Evolutionary conservation across 768 basidiomycete species (phyloP).

Genomic region (Kwoniella mangroviensis): DNA sequence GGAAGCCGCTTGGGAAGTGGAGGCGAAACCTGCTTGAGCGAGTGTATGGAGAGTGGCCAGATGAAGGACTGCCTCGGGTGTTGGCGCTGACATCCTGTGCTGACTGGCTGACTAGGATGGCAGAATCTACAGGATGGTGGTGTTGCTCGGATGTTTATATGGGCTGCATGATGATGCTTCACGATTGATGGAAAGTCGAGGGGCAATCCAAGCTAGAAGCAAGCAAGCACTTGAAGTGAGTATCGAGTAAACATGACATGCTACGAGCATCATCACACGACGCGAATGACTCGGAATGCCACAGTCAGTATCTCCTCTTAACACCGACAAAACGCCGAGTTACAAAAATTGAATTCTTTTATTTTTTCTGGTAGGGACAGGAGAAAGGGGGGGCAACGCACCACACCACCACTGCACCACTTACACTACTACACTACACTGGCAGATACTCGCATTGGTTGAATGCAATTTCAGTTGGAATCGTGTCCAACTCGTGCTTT

Average conservation of each 20-base stretch:
- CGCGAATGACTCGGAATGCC: conserved; percentile 3
- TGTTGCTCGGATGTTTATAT: too few species aligned
- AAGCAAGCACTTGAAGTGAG: not conserved
- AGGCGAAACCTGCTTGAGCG: conserved; percentile 46
- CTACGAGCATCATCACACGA: conserved; percentile 2
- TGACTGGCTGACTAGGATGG: not conserved
- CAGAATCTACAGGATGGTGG: too few species aligned
- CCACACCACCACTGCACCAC: not conserved
- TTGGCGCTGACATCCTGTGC: conserved; percentile 21
- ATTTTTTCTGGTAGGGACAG: conserved; percentile 3
- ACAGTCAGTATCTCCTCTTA: not conserved
- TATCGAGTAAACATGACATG: conserved; percentile 1
- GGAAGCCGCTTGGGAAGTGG: conserved; percentile 43
- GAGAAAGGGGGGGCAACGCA: conserved; percentile 7
- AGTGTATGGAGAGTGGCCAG: conserved; percentile 46
- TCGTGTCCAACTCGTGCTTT: conserved; percentile 14
- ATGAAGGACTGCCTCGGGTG: conserved; percentile 47
- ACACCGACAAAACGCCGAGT: conserved; percentile 1
- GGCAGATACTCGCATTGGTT: not conserved
- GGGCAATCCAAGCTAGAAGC: not conserved
- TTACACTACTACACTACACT: not conserved
- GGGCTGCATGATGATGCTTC: not conserved
- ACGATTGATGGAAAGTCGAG: not conserved
- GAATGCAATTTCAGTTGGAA: not conserved
- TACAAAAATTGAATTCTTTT: not conserved